These are phyloP conservation scores for Chloranthus sessilifolius DNA, from an alignment of 164 flowering plant genomes.

Conservation along the genomic window DNA sequence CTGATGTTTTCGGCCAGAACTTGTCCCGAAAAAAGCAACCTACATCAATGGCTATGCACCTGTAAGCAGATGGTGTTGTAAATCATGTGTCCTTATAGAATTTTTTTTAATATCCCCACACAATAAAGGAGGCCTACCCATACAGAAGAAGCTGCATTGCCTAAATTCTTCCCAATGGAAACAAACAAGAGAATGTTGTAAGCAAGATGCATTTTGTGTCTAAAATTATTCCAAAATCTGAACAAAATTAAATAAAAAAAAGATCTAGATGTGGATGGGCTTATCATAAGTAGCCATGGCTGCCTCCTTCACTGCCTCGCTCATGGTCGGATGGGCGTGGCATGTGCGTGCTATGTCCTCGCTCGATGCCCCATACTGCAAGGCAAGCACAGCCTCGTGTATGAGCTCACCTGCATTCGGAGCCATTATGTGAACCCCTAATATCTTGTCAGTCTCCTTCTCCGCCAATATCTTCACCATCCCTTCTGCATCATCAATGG, in stretches of 20 bases:
- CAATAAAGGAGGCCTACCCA: too few relatives aligned
- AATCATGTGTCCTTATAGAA: too few relatives aligned
- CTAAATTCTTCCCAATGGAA: too few relatives aligned
- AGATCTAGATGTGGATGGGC: constrained; percentile 70
- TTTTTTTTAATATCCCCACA: too few relatives aligned
- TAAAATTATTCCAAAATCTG: constrained; percentile 7
- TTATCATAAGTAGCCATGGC: constrained; percentile 98
- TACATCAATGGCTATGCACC: too few relatives aligned
- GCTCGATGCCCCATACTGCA: constrained; percentile 72
- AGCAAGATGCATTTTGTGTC: too few relatives aligned
- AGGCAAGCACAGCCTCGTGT: constrained; percentile 68
- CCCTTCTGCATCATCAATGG: constrained; percentile 86
- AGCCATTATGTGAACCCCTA: constrained; percentile 78
- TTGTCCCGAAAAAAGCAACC: too few relatives aligned
- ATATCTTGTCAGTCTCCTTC: constrained; percentile 65
- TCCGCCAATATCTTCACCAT: constrained; percentile 76
- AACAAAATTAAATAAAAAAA: not conserved
- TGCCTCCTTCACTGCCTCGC: constrained; percentile 95
- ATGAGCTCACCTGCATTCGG: constrained; percentile 87
- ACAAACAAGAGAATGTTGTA: too few relatives aligned
- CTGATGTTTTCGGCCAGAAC: too few relatives aligned
- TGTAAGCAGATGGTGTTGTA: too few relatives aligned
- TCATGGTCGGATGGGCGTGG: constrained; percentile 97
- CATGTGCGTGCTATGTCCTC: constrained; percentile 86
- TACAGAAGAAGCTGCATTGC: too few relatives aligned